Conservation (phyloP, 2,329 filamentous ascomycete genomes). For the Phoma herbarum region DNA sequence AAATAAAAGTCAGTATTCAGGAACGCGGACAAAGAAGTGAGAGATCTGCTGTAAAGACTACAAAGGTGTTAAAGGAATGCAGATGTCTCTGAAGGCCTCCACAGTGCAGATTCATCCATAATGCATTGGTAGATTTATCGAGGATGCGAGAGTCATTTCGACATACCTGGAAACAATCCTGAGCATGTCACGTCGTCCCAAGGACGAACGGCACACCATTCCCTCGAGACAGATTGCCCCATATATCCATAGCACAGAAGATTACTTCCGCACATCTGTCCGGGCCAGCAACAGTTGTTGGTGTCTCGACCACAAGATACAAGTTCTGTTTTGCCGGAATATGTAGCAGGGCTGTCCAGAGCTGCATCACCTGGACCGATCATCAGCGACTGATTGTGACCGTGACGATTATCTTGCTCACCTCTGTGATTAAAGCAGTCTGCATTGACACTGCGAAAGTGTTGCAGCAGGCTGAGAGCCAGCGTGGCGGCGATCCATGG, state of each 20-base stretch:
- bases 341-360: not conserved
- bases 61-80: too few species aligned
- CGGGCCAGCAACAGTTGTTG: not conserved
- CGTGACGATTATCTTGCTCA: not conserved
- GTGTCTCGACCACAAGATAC: not conserved
- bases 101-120: too few species aligned
- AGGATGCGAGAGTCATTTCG: too few species aligned
- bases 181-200: conserved; percentile 1
- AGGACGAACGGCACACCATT: not conserved
- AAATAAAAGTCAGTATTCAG: too few species aligned
- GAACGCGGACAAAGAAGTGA: too few species aligned
- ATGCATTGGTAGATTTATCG: too few species aligned
- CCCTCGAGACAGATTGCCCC: not conserved
- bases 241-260: not conserved
- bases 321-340: not conserved
- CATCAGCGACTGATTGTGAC: not conserved
- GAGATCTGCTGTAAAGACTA: too few species aligned
- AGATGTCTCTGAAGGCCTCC: too few species aligned
- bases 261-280: conserved; percentile 1
- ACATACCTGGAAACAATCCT: not conserved
- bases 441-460: not conserved
- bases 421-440: not conserved
- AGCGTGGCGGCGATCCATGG: not conserved
- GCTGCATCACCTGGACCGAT: not conserved
- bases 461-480: not conserved